These are phyloP conservation scores for Alloteropsis semialata DNA, from an alignment of 176 grass and related monocot genomes.

Conservation along the genomic window DNA sequence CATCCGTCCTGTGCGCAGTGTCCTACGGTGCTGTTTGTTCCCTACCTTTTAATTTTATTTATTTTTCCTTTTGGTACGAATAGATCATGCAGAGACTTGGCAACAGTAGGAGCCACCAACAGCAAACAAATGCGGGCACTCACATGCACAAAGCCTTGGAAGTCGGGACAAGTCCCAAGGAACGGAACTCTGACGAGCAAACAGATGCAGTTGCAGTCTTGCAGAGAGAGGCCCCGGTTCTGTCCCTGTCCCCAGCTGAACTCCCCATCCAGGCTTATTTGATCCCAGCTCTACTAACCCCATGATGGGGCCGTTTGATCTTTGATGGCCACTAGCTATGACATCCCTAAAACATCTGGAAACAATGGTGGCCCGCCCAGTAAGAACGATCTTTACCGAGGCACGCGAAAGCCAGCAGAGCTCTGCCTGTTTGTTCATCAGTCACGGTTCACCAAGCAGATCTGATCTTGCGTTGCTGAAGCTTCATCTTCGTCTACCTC, in stretches of 20 bases:
- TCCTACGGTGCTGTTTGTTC: background rate
- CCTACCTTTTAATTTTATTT: background rate
- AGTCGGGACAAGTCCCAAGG: background rate
- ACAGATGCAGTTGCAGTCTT: background rate
- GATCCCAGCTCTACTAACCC: background rate
- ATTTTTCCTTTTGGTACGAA: background rate
- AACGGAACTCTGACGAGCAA: background rate
- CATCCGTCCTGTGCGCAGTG: background rate
- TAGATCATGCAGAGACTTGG: background rate
- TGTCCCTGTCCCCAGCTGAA: background rate
- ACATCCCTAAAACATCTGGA: background rate
- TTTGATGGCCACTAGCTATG: background rate
- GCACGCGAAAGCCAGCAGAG: background rate
- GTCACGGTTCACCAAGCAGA: background rate
- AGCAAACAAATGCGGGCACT: background rate
- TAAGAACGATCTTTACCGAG: background rate
- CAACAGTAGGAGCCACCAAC: background rate
- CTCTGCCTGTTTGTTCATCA: background rate
- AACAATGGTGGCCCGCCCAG: background rate
- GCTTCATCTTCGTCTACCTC: background rate
- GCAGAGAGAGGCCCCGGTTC: background rate
- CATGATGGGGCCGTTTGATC: no score
- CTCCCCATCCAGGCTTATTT: background rate
- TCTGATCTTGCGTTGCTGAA: background rate
- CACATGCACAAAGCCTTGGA: conserved; percentile 1